Conservation (phyloP, 805 yeast genomes). For the Debaryomyces prosopidis region DNA sequence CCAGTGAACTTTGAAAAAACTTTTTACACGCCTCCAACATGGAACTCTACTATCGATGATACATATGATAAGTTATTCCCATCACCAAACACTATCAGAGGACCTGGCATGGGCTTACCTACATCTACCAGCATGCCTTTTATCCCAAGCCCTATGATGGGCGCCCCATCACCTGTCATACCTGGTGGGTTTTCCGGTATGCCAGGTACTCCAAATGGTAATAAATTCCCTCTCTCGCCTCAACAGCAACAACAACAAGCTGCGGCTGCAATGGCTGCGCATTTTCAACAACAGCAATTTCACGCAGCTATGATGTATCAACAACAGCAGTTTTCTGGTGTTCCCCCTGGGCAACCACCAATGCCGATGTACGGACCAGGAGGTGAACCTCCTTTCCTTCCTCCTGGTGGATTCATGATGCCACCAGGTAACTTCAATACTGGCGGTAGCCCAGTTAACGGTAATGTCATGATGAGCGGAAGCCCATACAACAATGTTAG, state of each 20-base stretch:
- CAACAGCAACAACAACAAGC: slow-evolving; percentile 25
- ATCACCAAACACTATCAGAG: slow-evolving; percentile 23
- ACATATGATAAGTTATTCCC: slow-evolving; percentile 56
- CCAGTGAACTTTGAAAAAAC: slow-evolving; percentile 55
- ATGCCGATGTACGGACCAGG: slow-evolving; percentile 31
- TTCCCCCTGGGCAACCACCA: slow-evolving; percentile 36
- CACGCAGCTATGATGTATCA: slow-evolving; percentile 42
- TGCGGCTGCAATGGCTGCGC: slow-evolving; percentile 32
- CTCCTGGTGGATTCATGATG: slow-evolving; percentile 37
- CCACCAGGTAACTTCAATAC: slow-evolving; percentile 30
- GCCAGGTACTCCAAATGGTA: slow-evolving; percentile 15
- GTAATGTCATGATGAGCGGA: slow-evolving; percentile 22
- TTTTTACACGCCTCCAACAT: slow-evolving; percentile 74
- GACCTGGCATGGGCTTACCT: slow-evolving; percentile 16
- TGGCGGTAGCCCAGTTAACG: slow-evolving; percentile 29
- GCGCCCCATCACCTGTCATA: slow-evolving; percentile 13
- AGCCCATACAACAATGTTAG: slow-evolving; percentile 9
- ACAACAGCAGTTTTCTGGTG: slow-evolving; percentile 27
- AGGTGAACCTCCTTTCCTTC: slow-evolving; percentile 30
- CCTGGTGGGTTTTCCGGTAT: not conserved
- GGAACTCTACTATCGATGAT: slow-evolving; percentile 62
- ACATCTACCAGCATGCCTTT: slow-evolving; percentile 21
- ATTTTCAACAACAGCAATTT: slow-evolving; percentile 37
- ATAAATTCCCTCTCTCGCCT: slow-evolving; percentile 28
- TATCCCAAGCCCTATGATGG: slow-evolving; percentile 33